Percentiles rank a stretch among this genome's conserved stretches.
Conservation (phyloP, 2,329 filamentous ascomycete genomes). For the Trichoderma pleuroti region DNA sequence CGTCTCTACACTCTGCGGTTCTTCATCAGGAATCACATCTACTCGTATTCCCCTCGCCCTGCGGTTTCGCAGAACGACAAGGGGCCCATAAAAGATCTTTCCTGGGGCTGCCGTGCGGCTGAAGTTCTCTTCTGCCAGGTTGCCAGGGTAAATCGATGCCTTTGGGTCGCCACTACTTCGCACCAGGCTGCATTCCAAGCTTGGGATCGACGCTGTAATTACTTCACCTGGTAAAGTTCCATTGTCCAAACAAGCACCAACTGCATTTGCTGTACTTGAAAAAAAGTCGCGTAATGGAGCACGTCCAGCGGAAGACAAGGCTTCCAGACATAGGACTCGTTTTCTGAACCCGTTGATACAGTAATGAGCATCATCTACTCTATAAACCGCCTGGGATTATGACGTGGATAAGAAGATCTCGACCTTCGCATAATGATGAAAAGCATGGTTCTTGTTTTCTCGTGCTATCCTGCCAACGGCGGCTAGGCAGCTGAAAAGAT, state of each 20-base stretch:
- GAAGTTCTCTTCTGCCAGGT: background rate
- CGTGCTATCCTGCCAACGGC: background rate
- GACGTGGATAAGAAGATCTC: background rate
- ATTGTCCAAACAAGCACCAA: background rate
- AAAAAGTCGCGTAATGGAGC: background rate
- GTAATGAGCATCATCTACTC: background rate
- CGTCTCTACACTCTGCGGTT: background rate
- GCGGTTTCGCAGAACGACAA: background rate
- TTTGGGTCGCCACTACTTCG: background rate
- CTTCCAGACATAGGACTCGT: background rate
- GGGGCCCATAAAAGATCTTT: background rate
- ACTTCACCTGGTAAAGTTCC: background rate
- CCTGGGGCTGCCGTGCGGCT: background rate
- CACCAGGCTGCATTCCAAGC: background rate
- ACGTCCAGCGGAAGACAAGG: background rate
- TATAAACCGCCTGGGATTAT: background rate
- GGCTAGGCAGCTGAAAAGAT: background rate
- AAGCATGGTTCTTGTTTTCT: background rate
- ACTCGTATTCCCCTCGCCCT: background rate
- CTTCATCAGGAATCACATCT: background rate
- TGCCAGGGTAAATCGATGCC: background rate
- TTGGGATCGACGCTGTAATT: background rate
- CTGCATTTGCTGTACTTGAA: background rate
- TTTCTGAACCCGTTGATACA: background rate
- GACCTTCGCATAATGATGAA: background rate